Evolutionary conservation across 1,284 basidiomycete genomes (phyloP).

Genomic region (Flammula alnicola): DNA sequence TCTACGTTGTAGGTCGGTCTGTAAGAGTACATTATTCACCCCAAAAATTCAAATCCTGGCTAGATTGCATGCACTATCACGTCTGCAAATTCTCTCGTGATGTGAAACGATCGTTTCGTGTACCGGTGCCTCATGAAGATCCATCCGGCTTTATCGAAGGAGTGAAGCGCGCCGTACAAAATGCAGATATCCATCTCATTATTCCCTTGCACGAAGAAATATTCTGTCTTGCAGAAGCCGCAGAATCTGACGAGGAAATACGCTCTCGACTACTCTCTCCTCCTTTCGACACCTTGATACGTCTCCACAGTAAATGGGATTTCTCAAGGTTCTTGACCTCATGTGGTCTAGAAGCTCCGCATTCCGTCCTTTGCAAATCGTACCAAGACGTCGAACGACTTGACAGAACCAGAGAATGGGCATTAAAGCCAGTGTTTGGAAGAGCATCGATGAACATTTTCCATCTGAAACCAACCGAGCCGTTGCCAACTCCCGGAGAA

Average conservation of each 20-base stretch:
- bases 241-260: background rate
- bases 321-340: background rate
- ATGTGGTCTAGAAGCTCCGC: background rate
- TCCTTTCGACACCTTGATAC: background rate
- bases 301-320: background rate
- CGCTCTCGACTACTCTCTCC: background rate
- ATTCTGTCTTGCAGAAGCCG: background rate
- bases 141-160: background rate
- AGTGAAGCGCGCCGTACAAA: background rate
- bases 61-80: conserved; percentile 4
- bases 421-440: background rate
- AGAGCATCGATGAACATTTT: background rate
- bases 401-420: background rate
- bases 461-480: background rate
- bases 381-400: background rate
- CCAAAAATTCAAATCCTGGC: too few relatives aligned
- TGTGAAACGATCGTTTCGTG: background rate
- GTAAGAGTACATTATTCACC: background rate
- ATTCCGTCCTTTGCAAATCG: background rate
- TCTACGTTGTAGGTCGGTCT: background rate
- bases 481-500: background rate
- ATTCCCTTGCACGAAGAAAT: conserved; percentile 1
- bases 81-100: background rate
- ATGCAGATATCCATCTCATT: background rate
- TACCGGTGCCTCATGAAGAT: background rate